A percentile compares a stretch with the other conserved stretches of the same genome.
phyloP scores from a whole-genome alignment of 805 yeast species.

The Naumovozyma dairenensis region DNA sequence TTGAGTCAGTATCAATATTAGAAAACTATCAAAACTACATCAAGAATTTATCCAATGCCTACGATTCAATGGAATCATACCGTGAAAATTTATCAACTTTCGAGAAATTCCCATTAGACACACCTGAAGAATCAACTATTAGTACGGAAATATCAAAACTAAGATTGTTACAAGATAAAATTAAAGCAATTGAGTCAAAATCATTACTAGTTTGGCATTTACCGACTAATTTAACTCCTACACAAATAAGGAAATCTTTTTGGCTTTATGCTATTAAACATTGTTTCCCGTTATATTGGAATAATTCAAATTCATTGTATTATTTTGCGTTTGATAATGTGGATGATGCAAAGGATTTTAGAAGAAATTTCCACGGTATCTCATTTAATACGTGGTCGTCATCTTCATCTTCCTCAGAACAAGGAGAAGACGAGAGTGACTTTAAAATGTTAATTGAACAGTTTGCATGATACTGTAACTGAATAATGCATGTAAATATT shows the following conservation, averaged over 20 bases:
- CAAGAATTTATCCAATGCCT: slow-evolving; percentile 16
- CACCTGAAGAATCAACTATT: not conserved
- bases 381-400: slow-evolving; percentile 14
- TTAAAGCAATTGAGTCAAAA: slow-evolving; percentile 13
- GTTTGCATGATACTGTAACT: slow-evolving; percentile 4
- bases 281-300: slow-evolving; percentile 21
- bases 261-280: slow-evolving; percentile 27
- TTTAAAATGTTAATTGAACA: slow-evolving; percentile 18
- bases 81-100: slow-evolving; percentile 2
- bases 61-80: slow-evolving; percentile 12
- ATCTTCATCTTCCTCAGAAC: slow-evolving; percentile 2
- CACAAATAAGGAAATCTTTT: slow-evolving; percentile 13
- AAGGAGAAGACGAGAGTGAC: not conserved
- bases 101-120: not conserved
- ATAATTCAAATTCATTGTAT: slow-evolving; percentile 14
- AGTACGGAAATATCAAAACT: too few species aligned
- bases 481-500: not conserved
- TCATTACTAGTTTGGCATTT: slow-evolving; percentile 25
- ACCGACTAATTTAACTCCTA: slow-evolving; percentile 14
- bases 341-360: slow-evolving; percentile 42
- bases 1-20: not conserved
- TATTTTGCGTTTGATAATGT: slow-evolving; percentile 33
- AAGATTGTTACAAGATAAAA: too few species aligned
- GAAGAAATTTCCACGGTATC: slow-evolving; percentile 42
- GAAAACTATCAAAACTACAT: not conserved